phyloP scores from a whole-genome alignment of 1,284 basidiomycete species.

The Lentinula novae-zelandiae region DNA sequence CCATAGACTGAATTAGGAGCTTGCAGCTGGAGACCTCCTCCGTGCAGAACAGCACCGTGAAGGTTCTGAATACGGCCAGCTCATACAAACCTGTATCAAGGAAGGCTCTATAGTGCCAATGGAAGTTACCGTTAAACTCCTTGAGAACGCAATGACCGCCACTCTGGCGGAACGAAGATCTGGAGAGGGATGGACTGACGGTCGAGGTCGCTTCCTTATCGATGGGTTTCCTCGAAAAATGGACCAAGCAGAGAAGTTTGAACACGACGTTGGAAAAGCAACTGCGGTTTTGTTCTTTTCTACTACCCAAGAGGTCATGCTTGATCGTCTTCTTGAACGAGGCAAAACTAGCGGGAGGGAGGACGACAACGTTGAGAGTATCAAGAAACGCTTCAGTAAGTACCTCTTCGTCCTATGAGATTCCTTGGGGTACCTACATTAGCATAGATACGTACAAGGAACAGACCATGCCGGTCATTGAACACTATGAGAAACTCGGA shows the following conservation, averaged over 20 bases:
- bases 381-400: slow-evolving; percentile 94
- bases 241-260: slow-evolving; percentile 96
- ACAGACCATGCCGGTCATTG: slow-evolving; percentile 95
- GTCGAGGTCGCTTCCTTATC: slow-evolving; percentile 86
- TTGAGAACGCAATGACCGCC: slow-evolving; percentile 88
- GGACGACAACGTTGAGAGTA: slow-evolving; percentile 95
- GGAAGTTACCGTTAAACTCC: slow-evolving; percentile 94
- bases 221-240: slow-evolving; percentile 99
- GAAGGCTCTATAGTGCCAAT: slow-evolving; percentile 96
- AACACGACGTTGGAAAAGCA: slow-evolving; percentile 81
- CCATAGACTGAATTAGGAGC: neutral
- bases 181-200: slow-evolving; percentile 66
- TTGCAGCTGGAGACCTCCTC: slow-evolving; percentile 89
- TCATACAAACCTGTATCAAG: slow-evolving; percentile 88
- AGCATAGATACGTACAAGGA: slow-evolving; percentile 80
- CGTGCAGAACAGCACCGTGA: slow-evolving; percentile 90
- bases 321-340: slow-evolving; percentile 81
- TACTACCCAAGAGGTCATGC: slow-evolving; percentile 90
- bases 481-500: slow-evolving; percentile 69
- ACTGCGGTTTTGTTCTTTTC: slow-evolving; percentile 84
- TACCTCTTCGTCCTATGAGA: slow-evolving; percentile 14
- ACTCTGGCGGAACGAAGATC: slow-evolving; percentile 46
- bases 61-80: slow-evolving; percentile 80
- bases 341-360: slow-evolving; percentile 93
- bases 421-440: neutral